These are phyloP conservation scores for Xylaria scruposa DNA, from an alignment of 495 filamentous ascomycete genomes.

Conservation along the genomic window DNA sequence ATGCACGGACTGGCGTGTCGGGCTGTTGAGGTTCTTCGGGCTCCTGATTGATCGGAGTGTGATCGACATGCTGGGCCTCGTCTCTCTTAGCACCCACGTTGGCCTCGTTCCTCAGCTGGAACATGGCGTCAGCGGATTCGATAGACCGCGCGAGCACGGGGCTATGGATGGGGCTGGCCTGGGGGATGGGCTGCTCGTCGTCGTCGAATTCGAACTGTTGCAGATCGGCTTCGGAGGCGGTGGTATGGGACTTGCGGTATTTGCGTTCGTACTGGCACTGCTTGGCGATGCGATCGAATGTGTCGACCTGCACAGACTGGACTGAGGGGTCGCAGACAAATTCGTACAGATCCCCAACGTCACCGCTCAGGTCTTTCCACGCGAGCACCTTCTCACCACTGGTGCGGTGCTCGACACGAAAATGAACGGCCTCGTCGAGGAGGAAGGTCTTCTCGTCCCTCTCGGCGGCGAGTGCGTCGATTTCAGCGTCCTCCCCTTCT, in stretches of 20 bases:
- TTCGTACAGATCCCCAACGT: constrained; percentile 91
- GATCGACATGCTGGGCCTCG: constrained; percentile 25
- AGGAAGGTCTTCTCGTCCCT: constrained; percentile 97
- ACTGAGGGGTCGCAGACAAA: constrained; percentile 87
- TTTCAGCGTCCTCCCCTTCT: constrained; percentile 76
- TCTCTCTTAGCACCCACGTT: constrained; percentile 45
- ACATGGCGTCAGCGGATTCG: constrained; percentile 55
- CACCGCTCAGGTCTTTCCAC: constrained; percentile 94
- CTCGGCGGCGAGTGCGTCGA: constrained; percentile 69
- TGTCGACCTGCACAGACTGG: constrained; percentile 70
- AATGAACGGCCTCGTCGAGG: constrained; percentile 88
- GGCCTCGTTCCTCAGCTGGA: constrained; percentile 43
- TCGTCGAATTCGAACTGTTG: constrained; percentile 79
- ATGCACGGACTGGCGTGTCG: constrained; percentile 26
- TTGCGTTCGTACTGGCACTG: constrained; percentile 99
- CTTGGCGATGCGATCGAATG: constrained; percentile 82
- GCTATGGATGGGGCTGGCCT: constrained; percentile 77
- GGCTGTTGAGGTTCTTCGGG: constrained; percentile 26
- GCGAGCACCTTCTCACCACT: constrained; percentile 83
- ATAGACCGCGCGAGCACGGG: constrained; percentile 60
- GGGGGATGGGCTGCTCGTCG: constrained; percentile 78
- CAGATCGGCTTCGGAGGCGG: constrained; percentile 82
- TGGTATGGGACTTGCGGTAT: constrained; percentile 76
- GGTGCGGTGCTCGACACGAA: constrained; percentile 80
- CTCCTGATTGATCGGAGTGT: not conserved